These are phyloP conservation scores for Capsicum pubescens DNA, from an alignment of 257 asterid genomes.

Conservation along the genomic window DNA sequence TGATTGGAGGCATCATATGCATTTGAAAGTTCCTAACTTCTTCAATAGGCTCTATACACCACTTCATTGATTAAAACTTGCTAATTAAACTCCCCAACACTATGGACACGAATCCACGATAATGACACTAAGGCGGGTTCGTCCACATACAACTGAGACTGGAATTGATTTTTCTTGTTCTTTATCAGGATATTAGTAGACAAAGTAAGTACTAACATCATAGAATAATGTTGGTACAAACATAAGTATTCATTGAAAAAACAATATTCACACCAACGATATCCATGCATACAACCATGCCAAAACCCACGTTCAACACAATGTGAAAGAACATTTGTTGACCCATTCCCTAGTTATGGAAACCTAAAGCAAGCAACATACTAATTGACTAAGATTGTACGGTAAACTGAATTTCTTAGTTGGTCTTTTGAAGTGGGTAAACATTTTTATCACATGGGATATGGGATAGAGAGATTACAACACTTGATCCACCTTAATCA, in stretches of 20 bases:
- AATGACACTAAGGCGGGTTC: neutral
- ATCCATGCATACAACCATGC: too few relatives aligned
- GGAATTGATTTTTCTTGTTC: neutral
- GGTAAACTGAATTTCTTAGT: neutral
- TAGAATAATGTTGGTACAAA: neutral
- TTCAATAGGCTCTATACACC: neutral
- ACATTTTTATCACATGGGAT: neutral
- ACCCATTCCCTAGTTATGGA: neutral
- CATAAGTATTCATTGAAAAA: neutral
- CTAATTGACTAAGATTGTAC: neutral
- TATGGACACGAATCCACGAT: neutral
- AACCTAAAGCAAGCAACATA: neutral
- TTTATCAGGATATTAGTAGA: neutral
- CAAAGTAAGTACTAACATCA: neutral
- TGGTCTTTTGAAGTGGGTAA: neutral
- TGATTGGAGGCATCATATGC: neutral
- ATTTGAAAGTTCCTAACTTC: neutral
- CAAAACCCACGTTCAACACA: neutral
- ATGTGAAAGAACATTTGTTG: neutral
- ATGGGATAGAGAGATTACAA: neutral
- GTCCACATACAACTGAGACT: neutral
- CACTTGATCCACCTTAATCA: neutral
- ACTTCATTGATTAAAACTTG: neutral
- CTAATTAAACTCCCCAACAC: too few relatives aligned
- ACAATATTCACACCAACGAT: neutral